These are phyloP conservation scores for Sarcodon sp. DNA, from an alignment of 768 basidiomycete species.

Conservation along the genomic window DNA sequence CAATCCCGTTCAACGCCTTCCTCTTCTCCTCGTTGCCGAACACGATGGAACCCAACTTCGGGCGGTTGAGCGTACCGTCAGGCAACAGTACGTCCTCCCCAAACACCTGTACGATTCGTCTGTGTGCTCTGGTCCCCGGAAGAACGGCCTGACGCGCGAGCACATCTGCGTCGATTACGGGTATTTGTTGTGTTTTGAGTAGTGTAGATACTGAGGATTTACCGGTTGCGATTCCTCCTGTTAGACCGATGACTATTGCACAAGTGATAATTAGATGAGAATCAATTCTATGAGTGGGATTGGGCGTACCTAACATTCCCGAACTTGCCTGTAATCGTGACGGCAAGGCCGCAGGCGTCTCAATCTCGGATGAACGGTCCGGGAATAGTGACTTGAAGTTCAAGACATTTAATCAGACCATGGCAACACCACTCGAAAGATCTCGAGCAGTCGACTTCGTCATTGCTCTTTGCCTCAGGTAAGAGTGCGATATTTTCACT, in stretches of 20 bases:
- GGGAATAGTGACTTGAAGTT: no score
- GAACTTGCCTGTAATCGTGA: neutral
- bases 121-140: slow-evolving; percentile 68
- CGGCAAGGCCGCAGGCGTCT: no score
- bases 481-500: no score
- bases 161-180: slow-evolving; percentile 89
- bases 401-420: no score
- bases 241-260: slow-evolving; percentile 78
- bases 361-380: no score
- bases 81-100: slow-evolving; percentile 52
- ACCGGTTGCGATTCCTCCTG: slow-evolving; percentile 93
- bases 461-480: no score
- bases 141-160: slow-evolving; percentile 78
- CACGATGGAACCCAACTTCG: slow-evolving; percentile 72
- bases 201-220: slow-evolving; percentile 86
- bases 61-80: slow-evolving; percentile 70
- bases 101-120: slow-evolving; percentile 55
- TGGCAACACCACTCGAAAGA: no score
- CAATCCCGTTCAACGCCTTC: slow-evolving; percentile 65
- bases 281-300: neutral
- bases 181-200: slow-evolving; percentile 50
- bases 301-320: slow-evolving; percentile 1
- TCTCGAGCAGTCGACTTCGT: no score
- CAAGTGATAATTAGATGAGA: neutral
- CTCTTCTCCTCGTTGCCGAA: slow-evolving; percentile 70